Conservation (phyloP, 495 filamentous ascomycete species). For the Acidomyces sp. region DNA sequence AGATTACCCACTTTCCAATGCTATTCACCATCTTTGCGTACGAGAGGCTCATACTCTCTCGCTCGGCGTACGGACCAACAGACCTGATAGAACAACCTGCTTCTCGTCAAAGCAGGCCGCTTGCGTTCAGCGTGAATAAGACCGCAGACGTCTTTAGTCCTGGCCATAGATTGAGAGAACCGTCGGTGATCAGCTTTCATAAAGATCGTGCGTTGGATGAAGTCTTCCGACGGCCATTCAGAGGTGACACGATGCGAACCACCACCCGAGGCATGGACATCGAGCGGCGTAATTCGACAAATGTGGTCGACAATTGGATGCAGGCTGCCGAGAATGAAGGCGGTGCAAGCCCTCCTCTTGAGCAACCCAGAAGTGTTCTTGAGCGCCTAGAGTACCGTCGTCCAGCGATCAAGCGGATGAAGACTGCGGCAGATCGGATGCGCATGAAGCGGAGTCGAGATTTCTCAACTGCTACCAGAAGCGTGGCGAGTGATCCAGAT, state of each 20-base stretch:
- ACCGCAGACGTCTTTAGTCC: conserved; percentile 52
- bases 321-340: conserved; percentile 53
- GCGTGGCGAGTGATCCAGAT: conserved; percentile 47
- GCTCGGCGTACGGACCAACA: conserved; percentile 56
- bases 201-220: conserved; percentile 87
- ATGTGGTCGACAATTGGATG: conserved; percentile 78
- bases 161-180: conserved; percentile 53
- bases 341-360: conserved; percentile 47
- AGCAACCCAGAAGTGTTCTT: conserved; percentile 46
- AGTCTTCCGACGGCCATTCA: conserved; percentile 60
- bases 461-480: conserved; percentile 40
- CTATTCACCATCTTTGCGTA: conserved; percentile 75
- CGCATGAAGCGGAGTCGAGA: conserved; percentile 28
- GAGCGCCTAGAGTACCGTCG: conserved; percentile 41
- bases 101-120: conserved; percentile 26
- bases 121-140: conserved; percentile 29
- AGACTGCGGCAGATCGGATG: conserved; percentile 14
- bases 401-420: conserved; percentile 7
- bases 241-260: conserved; percentile 30
- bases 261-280: conserved; percentile 33
- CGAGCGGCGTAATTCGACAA: conserved; percentile 53
- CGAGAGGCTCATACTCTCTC: conserved; percentile 60
- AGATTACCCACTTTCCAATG: conserved; percentile 76
- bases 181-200: conserved; percentile 69
- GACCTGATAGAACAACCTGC: conserved; percentile 45